Conservation (phyloP, 495 filamentous ascomycete genomes). For the Lasiosphaeria hispida region DNA sequence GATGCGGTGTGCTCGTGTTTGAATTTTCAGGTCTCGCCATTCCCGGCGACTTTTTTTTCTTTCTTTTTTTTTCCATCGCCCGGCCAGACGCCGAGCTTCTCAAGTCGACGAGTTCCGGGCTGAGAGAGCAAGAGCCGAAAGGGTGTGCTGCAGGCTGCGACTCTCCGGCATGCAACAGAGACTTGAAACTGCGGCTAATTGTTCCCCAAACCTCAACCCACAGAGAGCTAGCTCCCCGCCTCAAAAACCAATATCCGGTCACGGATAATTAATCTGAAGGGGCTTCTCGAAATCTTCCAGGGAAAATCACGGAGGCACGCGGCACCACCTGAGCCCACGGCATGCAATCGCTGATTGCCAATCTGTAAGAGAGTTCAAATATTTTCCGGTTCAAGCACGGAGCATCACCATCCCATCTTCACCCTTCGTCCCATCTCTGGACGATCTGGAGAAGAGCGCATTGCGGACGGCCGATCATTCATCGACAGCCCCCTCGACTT, state of each 20-base stretch:
- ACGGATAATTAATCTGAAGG: constrained; percentile 33
- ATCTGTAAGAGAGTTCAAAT: constrained; percentile 14
- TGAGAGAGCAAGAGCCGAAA: constrained; percentile 27
- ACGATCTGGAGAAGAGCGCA: constrained; percentile 19
- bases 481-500: constrained; percentile 6
- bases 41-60: not conserved
- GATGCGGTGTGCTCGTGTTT: too few relatives aligned
- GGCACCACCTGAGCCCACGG: constrained; percentile 16
- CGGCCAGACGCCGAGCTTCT: not conserved
- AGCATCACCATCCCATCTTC: constrained; percentile 17
- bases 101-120: constrained; percentile 18
- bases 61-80: not conserved
- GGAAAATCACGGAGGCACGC: constrained; percentile 29
- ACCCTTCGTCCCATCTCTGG: constrained; percentile 22
- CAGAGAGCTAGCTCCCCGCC: constrained; percentile 6
- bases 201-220: constrained; percentile 26
- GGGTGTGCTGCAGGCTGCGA: constrained; percentile 22
- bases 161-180: constrained; percentile 17
- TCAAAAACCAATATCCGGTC: constrained; percentile 19
- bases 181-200: constrained; percentile 41
- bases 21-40: too few relatives aligned
- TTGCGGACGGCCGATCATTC: constrained; percentile 22
- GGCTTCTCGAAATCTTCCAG: constrained; percentile 34
- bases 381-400: constrained; percentile 22
- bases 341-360: constrained; percentile 20